Evolutionary conservation across 345 rosid species (phyloP).

Genomic region (Dipteronia dyeriana): DNA sequence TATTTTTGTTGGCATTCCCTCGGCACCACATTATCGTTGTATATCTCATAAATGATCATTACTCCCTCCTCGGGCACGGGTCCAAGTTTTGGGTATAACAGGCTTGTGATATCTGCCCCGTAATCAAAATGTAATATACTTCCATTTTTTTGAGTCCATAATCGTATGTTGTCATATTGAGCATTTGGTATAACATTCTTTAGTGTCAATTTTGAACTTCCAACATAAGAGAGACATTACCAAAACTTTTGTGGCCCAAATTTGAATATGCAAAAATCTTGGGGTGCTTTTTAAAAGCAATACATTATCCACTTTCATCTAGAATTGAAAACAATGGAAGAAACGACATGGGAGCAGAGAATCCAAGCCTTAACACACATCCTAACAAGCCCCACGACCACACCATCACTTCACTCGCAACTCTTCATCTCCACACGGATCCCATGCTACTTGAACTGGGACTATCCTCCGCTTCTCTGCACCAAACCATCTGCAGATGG

Average conservation of each 20-base stretch:
- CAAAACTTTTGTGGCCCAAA: not conserved
- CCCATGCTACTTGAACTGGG: conserved; percentile 69
- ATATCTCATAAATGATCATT: not conserved
- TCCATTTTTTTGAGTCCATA: not conserved
- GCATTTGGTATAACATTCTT: not conserved
- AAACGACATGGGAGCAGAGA: conserved; percentile 42
- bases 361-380: conserved; percentile 55
- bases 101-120: not conserved
- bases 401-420: conserved; percentile 55
- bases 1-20: not conserved
- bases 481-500: not conserved
- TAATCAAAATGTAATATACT: not conserved
- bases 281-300: not conserved
- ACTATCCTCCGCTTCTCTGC: conserved; percentile 72
- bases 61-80: not conserved
- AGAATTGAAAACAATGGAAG: conserved; percentile 28
- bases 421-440: conserved; percentile 48
- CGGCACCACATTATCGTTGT: not conserved
- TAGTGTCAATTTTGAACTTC: not conserved
- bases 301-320: not conserved
- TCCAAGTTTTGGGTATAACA: not conserved
- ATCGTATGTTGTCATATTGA: not conserved
- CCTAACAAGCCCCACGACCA: conserved; percentile 51
- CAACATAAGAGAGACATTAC: not conserved
- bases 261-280: not conserved